Percentiles rank a stretch among this genome's conserved stretches.
phyloP scores from a whole-genome alignment of 805 yeast species.

The Phaffomyces opuntiae region DNA sequence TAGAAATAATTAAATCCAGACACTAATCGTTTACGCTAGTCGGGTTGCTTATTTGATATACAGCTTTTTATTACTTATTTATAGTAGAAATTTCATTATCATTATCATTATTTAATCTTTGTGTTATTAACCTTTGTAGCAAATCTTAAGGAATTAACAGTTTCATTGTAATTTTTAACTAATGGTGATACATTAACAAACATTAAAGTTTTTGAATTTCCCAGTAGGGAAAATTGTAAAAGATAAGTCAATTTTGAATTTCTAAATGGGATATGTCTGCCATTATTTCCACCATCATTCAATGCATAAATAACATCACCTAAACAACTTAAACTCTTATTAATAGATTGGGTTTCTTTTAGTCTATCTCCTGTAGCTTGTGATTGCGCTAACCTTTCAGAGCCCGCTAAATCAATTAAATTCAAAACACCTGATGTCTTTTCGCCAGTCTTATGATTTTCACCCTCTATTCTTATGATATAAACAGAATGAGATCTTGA shows the following conservation, averaged over 20 bases:
- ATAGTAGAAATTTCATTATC: neutral
- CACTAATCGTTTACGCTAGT: too few relatives aligned
- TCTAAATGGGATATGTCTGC: slow-evolving; percentile 79
- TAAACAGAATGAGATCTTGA: slow-evolving; percentile 90
- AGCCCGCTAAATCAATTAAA: slow-evolving; percentile 88
- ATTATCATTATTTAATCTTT: slow-evolving; percentile 17
- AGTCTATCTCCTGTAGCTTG: slow-evolving; percentile 75
- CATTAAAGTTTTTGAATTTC: slow-evolving; percentile 86
- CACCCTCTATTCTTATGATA: slow-evolving; percentile 53
- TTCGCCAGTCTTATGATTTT: slow-evolving; percentile 42
- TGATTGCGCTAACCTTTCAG: slow-evolving; percentile 73
- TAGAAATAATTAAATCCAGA: too few relatives aligned
- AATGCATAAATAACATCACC: slow-evolving; percentile 85
- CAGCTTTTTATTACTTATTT: too few relatives aligned
- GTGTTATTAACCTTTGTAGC: slow-evolving; percentile 78
- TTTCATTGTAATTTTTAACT: slow-evolving; percentile 57
- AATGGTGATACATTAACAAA: slow-evolving; percentile 82
- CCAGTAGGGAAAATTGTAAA: slow-evolving; percentile 76
- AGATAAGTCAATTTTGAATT: slow-evolving; percentile 89
- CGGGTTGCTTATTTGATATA: too few relatives aligned
- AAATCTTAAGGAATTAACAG: slow-evolving; percentile 78
- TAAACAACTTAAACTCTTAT: slow-evolving; percentile 77
- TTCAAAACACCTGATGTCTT: slow-evolving; percentile 56
- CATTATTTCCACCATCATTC: slow-evolving; percentile 32
- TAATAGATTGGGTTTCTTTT: slow-evolving; percentile 83